phyloP scores from a whole-genome alignment of 225 moss, liverwort and hornwort species.

The Sphagnum contortum region DNA sequence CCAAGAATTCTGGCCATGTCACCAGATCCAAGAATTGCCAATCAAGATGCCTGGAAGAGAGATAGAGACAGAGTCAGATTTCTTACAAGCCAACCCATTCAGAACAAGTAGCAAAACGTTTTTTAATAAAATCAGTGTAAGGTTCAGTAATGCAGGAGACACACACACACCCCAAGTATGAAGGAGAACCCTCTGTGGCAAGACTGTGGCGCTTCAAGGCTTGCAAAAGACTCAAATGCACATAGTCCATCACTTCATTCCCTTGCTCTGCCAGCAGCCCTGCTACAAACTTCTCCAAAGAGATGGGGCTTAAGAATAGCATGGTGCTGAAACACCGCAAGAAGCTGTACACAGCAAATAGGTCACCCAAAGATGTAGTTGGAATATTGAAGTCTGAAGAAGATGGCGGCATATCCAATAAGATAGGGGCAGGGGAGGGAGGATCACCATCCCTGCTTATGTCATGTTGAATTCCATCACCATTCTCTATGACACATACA shows the following conservation, averaged over 20 bases:
- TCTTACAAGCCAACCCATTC: too few species aligned
- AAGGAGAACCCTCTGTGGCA: slow-evolving; percentile 18
- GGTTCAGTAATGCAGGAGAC: too few species aligned
- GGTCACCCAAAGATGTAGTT: slow-evolving; percentile 41
- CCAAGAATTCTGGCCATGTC: slow-evolving; percentile 83
- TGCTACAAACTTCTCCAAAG: slow-evolving; percentile 68
- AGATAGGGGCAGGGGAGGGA: background rate
- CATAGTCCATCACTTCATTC: slow-evolving; percentile 59
- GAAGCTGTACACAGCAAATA: slow-evolving; percentile 85
- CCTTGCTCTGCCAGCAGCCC: slow-evolving; percentile 46
- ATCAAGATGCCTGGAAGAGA: slow-evolving; percentile 55
- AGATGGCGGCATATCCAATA: slow-evolving; percentile 33
- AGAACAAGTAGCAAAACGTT: too few species aligned
- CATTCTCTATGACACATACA: slow-evolving; percentile 29
- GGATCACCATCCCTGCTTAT: slow-evolving; percentile 24
- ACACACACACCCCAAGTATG: slow-evolving; percentile 33
- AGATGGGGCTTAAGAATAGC: slow-evolving; percentile 88
- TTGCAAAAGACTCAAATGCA: slow-evolving; percentile 73
- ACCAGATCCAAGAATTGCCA: slow-evolving; percentile 79
- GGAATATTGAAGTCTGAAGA: slow-evolving; percentile 35
- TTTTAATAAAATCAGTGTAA: too few species aligned
- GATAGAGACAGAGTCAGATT: too few species aligned
- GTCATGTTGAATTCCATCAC: slow-evolving; percentile 21
- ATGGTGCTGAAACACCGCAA: slow-evolving; percentile 86
- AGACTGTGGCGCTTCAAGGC: slow-evolving; percentile 68